A percentile compares a stretch with the other conserved stretches of the same genome.
Evolutionary conservation across 345 rosid species (phyloP).

Genomic region (Salix suchowensis): DNA sequence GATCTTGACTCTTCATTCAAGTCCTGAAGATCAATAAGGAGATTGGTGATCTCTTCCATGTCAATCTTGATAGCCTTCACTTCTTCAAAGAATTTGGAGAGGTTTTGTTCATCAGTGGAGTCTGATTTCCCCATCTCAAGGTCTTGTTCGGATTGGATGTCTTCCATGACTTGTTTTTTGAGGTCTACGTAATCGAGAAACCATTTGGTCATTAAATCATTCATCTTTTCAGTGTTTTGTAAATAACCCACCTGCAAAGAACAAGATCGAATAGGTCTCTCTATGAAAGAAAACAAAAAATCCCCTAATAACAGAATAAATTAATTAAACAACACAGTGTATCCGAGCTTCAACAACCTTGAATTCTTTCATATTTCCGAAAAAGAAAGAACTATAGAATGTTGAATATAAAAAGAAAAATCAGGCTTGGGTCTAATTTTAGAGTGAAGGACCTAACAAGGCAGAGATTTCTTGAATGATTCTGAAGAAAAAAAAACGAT

Average conservation of each 20-base stretch:
- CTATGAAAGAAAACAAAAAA: neutral
- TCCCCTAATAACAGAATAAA: neutral
- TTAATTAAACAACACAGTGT: no score
- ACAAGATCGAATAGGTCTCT: neutral
- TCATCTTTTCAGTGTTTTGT: conserved; percentile 13
- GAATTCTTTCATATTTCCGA: neutral
- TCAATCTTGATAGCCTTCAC: conserved; percentile 15
- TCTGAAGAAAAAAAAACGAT: no score
- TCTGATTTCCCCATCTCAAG: conserved; percentile 26
- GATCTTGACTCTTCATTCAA: conserved; percentile 21
- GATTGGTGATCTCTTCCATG: conserved; percentile 28
- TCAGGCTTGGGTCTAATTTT: neutral
- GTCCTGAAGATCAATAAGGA: conserved; percentile 20
- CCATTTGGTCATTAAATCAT: conserved; percentile 22
- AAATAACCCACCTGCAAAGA: conserved; percentile 13
- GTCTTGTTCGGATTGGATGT: conserved; percentile 17
- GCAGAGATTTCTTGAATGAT: no score
- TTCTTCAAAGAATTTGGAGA: conserved; percentile 17
- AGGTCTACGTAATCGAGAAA: conserved; percentile 27
- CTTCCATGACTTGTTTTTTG: conserved; percentile 20
- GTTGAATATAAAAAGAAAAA: neutral
- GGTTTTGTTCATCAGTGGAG: conserved; percentile 10
- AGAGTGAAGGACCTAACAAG: no score
- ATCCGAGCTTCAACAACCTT: neutral
- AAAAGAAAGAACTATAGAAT: neutral